Conservation (phyloP, 2,329 filamentous ascomycete species). For the Helotiales sp. region DNA sequence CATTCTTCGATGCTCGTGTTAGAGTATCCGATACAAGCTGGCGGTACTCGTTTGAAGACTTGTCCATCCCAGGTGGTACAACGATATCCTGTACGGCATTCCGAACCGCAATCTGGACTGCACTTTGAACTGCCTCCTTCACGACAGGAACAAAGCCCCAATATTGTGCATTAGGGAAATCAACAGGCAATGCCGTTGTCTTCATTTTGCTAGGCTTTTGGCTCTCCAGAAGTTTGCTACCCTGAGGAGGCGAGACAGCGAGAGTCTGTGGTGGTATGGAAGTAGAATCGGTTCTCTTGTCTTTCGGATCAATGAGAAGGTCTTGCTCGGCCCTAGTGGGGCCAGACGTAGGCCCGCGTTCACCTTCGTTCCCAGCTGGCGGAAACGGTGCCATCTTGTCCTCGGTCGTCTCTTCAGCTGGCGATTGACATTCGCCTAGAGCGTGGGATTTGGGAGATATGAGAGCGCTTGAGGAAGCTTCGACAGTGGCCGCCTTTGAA, state of each 20-base stretch:
- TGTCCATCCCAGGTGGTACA: constrained; percentile 28
- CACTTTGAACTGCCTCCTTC: constrained; percentile 38
- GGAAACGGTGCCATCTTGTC: neutral
- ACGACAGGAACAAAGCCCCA: constrained; percentile 40
- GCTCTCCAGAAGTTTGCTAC: neutral
- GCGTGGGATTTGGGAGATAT: constrained; percentile 2
- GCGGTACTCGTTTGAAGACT: constrained; percentile 35
- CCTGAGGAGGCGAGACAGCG: neutral
- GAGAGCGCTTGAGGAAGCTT: neutral
- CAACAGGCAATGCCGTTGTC: neutral
- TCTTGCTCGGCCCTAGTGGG: neutral
- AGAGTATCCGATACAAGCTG: constrained; percentile 36
- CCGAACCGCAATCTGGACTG: constrained; percentile 38
- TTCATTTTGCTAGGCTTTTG: no score
- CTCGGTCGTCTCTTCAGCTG: neutral
- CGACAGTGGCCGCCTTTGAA: neutral
- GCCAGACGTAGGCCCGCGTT: neutral
- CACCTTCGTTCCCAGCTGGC: neutral
- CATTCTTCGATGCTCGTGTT: constrained; percentile 31
- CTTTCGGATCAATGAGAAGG: neutral
- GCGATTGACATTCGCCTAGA: constrained; percentile 6
- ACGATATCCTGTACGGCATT: constrained; percentile 36
- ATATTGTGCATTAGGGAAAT: constrained; percentile 31
- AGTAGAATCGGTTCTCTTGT: neutral
- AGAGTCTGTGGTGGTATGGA: neutral